Evolutionary conservation across 202 grass and related monocot species (phyloP).

Genomic region (Carex sylvatica): DNA sequence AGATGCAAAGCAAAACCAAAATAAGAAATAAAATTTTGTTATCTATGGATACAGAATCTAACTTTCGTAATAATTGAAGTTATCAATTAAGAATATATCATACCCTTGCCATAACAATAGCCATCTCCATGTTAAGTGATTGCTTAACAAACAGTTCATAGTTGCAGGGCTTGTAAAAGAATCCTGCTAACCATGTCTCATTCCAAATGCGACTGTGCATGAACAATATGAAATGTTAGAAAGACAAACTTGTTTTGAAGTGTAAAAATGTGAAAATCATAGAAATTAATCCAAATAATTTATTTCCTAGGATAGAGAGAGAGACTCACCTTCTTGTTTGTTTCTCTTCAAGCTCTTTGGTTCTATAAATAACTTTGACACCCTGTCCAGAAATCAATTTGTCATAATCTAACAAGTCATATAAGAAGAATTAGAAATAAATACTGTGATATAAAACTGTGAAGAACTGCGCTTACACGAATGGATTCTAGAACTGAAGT

Average conservation of each 20-base stretch:
- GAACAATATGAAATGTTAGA: conserved; percentile 25
- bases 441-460: not conserved
- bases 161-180: conserved; percentile 99
- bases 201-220: conserved; percentile 88
- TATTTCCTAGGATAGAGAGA: not conserved
- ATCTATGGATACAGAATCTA: not conserved
- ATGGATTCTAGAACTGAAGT: conserved; percentile 87
- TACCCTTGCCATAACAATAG: conserved; percentile 98
- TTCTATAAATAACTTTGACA: conserved; percentile 94
- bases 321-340: conserved; percentile 75
- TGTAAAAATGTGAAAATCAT: not conserved
- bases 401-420: conserved; percentile 21
- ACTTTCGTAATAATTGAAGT: not conserved
- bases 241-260: not conserved
- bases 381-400: conserved; percentile 48
- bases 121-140: conserved; percentile 99
- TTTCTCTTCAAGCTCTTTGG: conserved; percentile 82
- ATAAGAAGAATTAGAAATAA: conserved; percentile 8
- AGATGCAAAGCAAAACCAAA: conserved; percentile 8
- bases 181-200: conserved; percentile 85
- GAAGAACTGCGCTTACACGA: conserved; percentile 42
- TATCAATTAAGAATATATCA: conserved; percentile 7
- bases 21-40: conserved; percentile 3
- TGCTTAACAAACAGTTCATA: conserved; percentile 99
- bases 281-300: not conserved